Conservation (phyloP, 2,329 filamentous ascomycete genomes). For the Alternaria dauci region DNA sequence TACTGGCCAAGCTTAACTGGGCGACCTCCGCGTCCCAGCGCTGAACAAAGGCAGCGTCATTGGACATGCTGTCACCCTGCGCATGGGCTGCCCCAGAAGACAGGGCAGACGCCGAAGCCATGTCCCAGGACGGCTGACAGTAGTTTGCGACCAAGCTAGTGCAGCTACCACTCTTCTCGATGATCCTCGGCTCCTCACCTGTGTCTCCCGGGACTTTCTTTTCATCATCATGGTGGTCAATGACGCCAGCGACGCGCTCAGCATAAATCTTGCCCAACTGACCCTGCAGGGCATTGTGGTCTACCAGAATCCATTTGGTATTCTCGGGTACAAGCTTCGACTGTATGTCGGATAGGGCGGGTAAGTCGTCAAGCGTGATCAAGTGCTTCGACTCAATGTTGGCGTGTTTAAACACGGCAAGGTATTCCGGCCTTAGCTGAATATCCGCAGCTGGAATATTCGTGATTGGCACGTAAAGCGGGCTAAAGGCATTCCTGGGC, state of each 20-base stretch:
- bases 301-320: conserved; percentile 76
- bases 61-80: conserved; percentile 50
- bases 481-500: conserved; percentile 54
- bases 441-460: conserved; percentile 76
- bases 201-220: conserved; percentile 58
- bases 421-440: conserved; percentile 75
- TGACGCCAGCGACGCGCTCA: conserved; percentile 66
- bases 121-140: conserved; percentile 66
- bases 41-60: conserved; percentile 45
- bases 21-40: conserved; percentile 68
- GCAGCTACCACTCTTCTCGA: conserved; percentile 76
- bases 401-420: conserved; percentile 69
- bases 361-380: conserved; percentile 69
- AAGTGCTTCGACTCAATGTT: conserved; percentile 68
- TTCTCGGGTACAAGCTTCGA: conserved; percentile 59
- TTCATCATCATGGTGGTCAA: conserved; percentile 85
- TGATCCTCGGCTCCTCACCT: conserved; percentile 64
- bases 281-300: conserved; percentile 79
- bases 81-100: conserved; percentile 50
- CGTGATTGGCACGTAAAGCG: conserved; percentile 74
- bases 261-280: conserved; percentile 64
- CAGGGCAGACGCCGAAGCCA: conserved; percentile 54
- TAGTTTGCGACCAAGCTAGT: conserved; percentile 73
- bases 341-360: conserved; percentile 61
- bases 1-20: conserved; percentile 71